Conservation (phyloP, 257 asterid genomes). For the Solanum phureja region DNA sequence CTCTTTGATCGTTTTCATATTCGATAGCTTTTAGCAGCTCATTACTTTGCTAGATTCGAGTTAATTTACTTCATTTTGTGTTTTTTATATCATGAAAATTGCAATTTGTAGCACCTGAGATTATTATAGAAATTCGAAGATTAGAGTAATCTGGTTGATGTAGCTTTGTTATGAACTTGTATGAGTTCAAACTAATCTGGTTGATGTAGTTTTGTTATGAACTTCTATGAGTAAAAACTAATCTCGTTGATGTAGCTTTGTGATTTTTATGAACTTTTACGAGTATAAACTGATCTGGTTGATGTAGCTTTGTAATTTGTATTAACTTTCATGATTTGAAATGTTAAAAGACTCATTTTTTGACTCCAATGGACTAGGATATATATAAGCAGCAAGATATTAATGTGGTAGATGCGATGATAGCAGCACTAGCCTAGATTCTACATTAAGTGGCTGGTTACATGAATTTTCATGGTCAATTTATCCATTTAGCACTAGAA, state of each 20-base stretch:
- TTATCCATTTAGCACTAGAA: neutral
- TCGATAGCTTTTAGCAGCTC: neutral
- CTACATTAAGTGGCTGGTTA: neutral
- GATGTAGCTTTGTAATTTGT: neutral
- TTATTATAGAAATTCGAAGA: neutral
- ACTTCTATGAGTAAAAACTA: neutral
- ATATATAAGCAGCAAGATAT: too few relatives aligned
- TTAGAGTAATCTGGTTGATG: neutral
- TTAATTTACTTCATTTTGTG: neutral
- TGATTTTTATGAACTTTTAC: neutral
- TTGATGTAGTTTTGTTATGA: neutral
- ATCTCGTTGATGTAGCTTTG: neutral
- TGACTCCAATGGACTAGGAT: rapidly evolving
- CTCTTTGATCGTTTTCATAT: neutral
- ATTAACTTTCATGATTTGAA: neutral
- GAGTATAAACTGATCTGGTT: neutral
- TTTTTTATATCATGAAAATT: neutral
- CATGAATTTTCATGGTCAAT: neutral
- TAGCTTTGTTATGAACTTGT: neutral
- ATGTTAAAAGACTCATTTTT: neutral
- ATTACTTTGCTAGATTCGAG: neutral
- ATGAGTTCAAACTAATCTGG: neutral
- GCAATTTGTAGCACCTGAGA: neutral
- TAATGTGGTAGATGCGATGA: neutral
- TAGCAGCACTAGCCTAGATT: neutral